Evolutionary conservation across 495 filamentous ascomycete genomes (phyloP).

Genomic region (Recurvomyces mirabilis): DNA sequence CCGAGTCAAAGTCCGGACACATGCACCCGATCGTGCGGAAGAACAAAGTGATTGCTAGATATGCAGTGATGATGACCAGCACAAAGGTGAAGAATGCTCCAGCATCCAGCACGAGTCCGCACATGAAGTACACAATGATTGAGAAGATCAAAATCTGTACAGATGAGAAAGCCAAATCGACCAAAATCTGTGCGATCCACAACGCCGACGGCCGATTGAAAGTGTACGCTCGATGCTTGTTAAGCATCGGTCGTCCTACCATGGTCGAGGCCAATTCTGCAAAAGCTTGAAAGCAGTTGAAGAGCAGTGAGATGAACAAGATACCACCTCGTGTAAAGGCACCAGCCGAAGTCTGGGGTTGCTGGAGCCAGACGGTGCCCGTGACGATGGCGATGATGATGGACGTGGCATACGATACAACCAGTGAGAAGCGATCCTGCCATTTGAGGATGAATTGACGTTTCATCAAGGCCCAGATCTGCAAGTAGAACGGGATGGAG

Average conservation of each 20-base stretch:
- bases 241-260: constrained; percentile 61
- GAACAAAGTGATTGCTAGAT: constrained; percentile 67
- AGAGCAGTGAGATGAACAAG: constrained; percentile 62
- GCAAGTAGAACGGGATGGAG: constrained; percentile 64
- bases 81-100: constrained; percentile 74
- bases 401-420: constrained; percentile 63
- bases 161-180: constrained; percentile 62
- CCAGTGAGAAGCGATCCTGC: constrained; percentile 69
- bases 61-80: constrained; percentile 56
- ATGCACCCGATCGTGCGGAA: constrained; percentile 70
- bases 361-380: constrained; percentile 66
- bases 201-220: constrained; percentile 71
- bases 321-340: constrained; percentile 71
- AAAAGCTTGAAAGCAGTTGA: constrained; percentile 74
- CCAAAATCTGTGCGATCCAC: constrained; percentile 67
- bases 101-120: constrained; percentile 49
- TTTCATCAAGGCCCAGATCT: constrained; percentile 73
- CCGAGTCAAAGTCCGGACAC: constrained; percentile 75
- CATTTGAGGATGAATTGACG: constrained; percentile 75
- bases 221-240: constrained; percentile 68
- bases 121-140: constrained; percentile 76
- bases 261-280: constrained; percentile 60
- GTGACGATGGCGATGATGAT: constrained; percentile 66
- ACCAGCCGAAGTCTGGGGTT: constrained; percentile 51
- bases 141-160: constrained; percentile 58